Evolutionary conservation across 306 rosid species (phyloP).

Genomic region (Parietaria judaica): DNA sequence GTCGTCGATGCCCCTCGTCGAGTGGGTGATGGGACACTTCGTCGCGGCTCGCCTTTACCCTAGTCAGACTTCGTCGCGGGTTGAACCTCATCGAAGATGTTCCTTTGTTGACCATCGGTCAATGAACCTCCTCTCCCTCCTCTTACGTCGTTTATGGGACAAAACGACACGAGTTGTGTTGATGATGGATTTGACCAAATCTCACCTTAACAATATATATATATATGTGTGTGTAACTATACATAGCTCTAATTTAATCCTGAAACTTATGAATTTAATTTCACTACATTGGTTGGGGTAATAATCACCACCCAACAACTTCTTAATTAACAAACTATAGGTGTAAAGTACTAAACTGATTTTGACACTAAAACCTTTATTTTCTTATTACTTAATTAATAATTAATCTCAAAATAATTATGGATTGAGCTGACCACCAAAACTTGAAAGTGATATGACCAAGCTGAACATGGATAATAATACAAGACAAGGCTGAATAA

Average conservation of each 20-base stretch:
- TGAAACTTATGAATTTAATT: not conserved
- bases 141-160: no score
- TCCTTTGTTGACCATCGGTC: no score
- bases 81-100: no score
- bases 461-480: conserved; percentile 2
- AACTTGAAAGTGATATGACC: not conserved
- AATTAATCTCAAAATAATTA: not conserved
- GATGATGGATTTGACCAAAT: no score
- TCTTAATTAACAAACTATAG: not conserved
- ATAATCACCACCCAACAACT: not conserved
- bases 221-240: not conserved
- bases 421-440: not conserved
- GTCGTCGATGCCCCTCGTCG: no score
- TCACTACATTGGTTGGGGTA: not conserved
- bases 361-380: not conserved
- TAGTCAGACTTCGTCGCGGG: no score
- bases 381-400: not conserved
- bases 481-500: conserved; percentile 2
- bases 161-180: no score
- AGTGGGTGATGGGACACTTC: no score
- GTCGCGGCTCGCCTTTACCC: no score
- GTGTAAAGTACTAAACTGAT: not conserved
- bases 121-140: no score
- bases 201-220: no score
- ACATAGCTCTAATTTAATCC: not conserved